These are phyloP conservation scores for Tetracentron sinense DNA, from an alignment of 164 flowering plant species.

Conservation along the genomic window DNA sequence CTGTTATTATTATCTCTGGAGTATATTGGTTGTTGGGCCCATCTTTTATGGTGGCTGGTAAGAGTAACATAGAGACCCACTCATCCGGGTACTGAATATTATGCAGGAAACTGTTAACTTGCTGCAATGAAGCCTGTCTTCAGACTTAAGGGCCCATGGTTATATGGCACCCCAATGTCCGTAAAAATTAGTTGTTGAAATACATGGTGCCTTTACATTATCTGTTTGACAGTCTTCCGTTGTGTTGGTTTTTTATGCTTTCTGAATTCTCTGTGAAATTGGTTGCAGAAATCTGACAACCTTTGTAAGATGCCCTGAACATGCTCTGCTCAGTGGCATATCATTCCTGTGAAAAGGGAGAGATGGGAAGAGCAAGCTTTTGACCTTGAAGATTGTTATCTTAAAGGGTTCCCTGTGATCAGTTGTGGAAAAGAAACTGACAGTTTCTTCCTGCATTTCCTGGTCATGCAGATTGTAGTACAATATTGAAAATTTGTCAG, in stretches of 20 bases:
- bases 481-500: background rate
- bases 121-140: slow-evolving; percentile 1
- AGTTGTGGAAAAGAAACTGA: slow-evolving; percentile 6
- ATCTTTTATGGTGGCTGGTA: background rate
- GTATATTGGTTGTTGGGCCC: slow-evolving; percentile 10
- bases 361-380: slow-evolving; percentile 4
- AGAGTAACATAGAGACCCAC: background rate
- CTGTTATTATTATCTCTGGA: background rate
- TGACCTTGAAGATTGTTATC: slow-evolving; percentile 4
- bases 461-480: background rate
- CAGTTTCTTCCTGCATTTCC: background rate
- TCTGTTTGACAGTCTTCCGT: slow-evolving; percentile 9
- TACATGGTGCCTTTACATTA: background rate
- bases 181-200: background rate
- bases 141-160: slow-evolving; percentile 12
- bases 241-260: background rate
- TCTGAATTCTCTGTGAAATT: slow-evolving; percentile 5
- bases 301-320: slow-evolving; percentile 4
- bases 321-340: background rate
- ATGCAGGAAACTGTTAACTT: slow-evolving; percentile 13
- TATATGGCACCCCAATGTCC: background rate
- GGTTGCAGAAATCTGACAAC: slow-evolving; percentile 15
- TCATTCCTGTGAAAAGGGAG: slow-evolving; percentile 3
- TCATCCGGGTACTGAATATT: slow-evolving; percentile 10
- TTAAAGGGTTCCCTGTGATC: slow-evolving; percentile 5